Base-by-base conservation (phyloP, 2,329 filamentous ascomycete genomes). In the Penicillium sp. region DNA sequence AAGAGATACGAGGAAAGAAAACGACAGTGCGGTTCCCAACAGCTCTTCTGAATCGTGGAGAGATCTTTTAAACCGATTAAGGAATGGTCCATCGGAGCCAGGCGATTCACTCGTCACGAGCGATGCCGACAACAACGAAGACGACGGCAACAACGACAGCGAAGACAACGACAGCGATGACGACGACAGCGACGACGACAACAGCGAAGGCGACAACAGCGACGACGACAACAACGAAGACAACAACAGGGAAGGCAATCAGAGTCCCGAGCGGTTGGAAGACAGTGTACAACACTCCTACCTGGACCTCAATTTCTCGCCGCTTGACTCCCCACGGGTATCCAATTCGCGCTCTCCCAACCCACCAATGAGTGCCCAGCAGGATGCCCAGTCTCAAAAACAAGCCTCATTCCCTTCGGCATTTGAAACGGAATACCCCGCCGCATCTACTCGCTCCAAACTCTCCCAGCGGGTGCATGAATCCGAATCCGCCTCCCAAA, bases 231-330 rank as follows among this genome's bases (percentile, higher is more conserved):
- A 31, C 27, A 31, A 6, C 6, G 39, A 45, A 10, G 15, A 6
- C 25, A 15, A n/a, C 25, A 27, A n/a, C 15, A 25, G 38, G 15
- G 27, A 41, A 25, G 35, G 39, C 12, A 35, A 55, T 17, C 29
- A 36, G 19, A 53, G 52, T 21, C 35, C 39, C 1, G 59, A 64
- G 8, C 52, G 27, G 12, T 54, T 61, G 27, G 23, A 59, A 12
- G 60, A 61, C 35, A 61, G 54, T 45, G 31, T 61, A 17, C 27
- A 62, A 7, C 58, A 64, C 27, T 60, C 60, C 41, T 56, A 63
- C 42, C 49, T 61, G 27, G 64, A 61, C 15, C 51, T 58, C 7
- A 33, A 53, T 47, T 58, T 55, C 53, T 61, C 38, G 49, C 57
- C 7, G 23, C 55, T 6, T 48, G 50, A 21, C 33, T 63, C 59